These are phyloP conservation scores for Psilocybe subaeruginosa DNA, from an alignment of 768 basidiomycete genomes.

Conservation along the genomic window DNA sequence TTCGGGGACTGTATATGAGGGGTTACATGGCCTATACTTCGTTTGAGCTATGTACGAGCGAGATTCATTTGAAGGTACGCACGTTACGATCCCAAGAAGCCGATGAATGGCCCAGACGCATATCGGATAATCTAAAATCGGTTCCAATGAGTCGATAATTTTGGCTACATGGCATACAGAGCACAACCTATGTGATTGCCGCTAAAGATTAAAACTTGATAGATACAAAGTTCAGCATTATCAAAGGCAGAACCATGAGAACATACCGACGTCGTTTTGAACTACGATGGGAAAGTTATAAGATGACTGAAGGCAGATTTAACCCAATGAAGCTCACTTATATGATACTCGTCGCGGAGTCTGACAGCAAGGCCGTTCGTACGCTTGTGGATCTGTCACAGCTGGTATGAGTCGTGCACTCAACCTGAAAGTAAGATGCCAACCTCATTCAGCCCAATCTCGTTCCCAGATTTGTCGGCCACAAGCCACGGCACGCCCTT, in stretches of 20 bases:
- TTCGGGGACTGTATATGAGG: conserved; percentile 1
- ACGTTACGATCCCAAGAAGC: conserved; percentile 14
- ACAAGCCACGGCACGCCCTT: conserved; percentile 5
- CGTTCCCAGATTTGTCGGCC: conserved; percentile 9
- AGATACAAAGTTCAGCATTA: not conserved
- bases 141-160: not conserved
- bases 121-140: conserved; percentile 11
- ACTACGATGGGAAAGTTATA: not conserved
- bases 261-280: not conserved
- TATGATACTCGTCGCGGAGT: conserved; percentile 2
- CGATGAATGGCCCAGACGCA: conserved; percentile 12
- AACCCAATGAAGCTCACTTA: not conserved
- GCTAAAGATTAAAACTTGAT: conserved; percentile 8
- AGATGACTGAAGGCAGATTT: no score
- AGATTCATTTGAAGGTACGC: not conserved
- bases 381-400: conserved; percentile 4
- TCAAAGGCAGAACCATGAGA: not conserved
- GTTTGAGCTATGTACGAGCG: not conserved
- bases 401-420: not conserved
- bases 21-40: conserved; percentile 6
- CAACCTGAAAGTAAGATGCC: no score
- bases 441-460: conserved; percentile 1
- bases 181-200: conserved; percentile 12
- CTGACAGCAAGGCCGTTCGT: conserved; percentile 4
- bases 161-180: not conserved